phyloP scores from a whole-genome alignment of 768 basidiomycete species.

The Tricholoma saponaceum region DNA sequence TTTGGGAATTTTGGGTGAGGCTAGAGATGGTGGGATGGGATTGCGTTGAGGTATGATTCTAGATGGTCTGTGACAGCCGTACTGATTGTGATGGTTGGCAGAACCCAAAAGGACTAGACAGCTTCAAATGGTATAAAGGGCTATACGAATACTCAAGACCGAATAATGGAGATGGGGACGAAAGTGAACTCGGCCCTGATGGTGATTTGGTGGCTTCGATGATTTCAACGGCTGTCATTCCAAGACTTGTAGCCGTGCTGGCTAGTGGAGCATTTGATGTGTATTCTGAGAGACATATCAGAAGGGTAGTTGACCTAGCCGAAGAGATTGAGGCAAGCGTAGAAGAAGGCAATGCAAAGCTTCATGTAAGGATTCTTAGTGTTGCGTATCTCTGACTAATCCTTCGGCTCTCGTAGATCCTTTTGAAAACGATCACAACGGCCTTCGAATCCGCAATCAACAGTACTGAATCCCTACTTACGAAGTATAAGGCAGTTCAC shows the following conservation, averaged over 20 bases:
- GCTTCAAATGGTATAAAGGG: conserved; percentile 79
- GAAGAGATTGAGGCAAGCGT: conserved; percentile 81
- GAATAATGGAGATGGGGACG: conserved; percentile 39
- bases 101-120: conserved; percentile 60
- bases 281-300: conserved; percentile 63
- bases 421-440: conserved; percentile 50
- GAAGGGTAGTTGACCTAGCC: conserved; percentile 63
- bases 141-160: conserved; percentile 76
- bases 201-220: conserved; percentile 87
- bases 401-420: conserved; percentile 33
- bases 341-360: conserved; percentile 57
- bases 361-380: conserved; percentile 45
- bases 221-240: conserved; percentile 80
- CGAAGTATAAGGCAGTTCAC: conserved; percentile 40
- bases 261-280: conserved; percentile 80
- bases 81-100: conserved; percentile 20
- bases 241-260: conserved; percentile 68
- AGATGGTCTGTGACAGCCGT: not conserved
- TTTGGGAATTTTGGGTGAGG: conserved; percentile 95
- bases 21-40: conserved; percentile 88
- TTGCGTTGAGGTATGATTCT: conserved; percentile 63
- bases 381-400: not conserved
- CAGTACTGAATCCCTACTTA: conserved; percentile 45
- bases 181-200: conserved; percentile 68
- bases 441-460: conserved; percentile 53